Base-by-base conservation (phyloP, 2,329 filamentous ascomycete species). In the Sphaerulina vaccinii region DNA sequence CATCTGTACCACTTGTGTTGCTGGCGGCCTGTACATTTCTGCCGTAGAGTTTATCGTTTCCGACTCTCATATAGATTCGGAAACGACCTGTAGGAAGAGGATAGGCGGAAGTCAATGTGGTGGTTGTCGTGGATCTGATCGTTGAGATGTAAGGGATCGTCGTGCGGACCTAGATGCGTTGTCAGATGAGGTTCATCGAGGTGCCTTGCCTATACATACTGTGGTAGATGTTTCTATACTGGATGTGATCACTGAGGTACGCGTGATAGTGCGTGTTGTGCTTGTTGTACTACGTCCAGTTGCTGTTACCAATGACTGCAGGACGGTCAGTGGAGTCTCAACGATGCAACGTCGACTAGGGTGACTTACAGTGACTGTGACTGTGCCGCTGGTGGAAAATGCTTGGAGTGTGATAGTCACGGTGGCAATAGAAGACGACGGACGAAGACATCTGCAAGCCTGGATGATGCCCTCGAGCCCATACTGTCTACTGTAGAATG, bases 381-480 rank as follows among this genome's bases (percentile, higher is more conserved):
- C 18, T 10, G 24, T 27, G 13, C 45, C 45, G 21, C 36, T 33
- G 23, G 35, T 37, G 13, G 36, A 18, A 5, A 23, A 40, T 9
- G 19, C 13, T 5, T 35, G 11, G n/a, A 49, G 4, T 29, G 36
- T 39, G 8, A 27, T 27, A 9, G 45, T 49, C 4, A 23, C 8
- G 3, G 45, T 49, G 13, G 36, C 15, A 9, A 49, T 38, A 6
- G 36, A 29, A 29, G 16, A 27, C 8, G 45, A 39, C 4, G 45
- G 45, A 3, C 45, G 35, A 23, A 49, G 45, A 27, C 45, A 49
- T 22, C 36, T 38, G 36, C 45, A 49, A 41, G 45, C 45, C 4
- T 39, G 21, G 24, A 40, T 24, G 1, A 49, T 27, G 18, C 22
- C 45, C 18, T 40, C 35, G 13, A 21, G 21, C 4, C 45, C 45